A percentile compares a stretch with the other conserved stretches of the same genome.
These are phyloP conservation scores for Moelleriella libera DNA, from an alignment of 2,329 filamentous ascomycete genomes.

Conservation along the genomic window DNA sequence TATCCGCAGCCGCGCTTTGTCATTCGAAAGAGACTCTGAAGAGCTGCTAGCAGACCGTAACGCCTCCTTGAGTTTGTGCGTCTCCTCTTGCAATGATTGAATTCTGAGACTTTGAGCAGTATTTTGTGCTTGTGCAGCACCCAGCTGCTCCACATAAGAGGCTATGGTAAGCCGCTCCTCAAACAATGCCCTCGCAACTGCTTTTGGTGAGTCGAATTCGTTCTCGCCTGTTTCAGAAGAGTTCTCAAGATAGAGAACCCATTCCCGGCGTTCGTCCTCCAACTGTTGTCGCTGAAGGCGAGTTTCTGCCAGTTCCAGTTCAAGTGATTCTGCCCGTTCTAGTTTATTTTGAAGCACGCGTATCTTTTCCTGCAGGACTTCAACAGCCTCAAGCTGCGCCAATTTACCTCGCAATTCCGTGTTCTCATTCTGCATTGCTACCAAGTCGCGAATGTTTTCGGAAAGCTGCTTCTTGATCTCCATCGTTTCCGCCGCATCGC, in stretches of 20 bases:
- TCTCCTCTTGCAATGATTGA: conserved; percentile 57
- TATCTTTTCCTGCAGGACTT: conserved; percentile 94
- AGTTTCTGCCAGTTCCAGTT: conserved; percentile 65
- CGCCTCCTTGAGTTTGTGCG: conserved; percentile 47
- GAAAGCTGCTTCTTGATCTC: conserved; percentile 72
- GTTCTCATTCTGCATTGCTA: conserved; percentile 66
- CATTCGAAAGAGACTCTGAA: conserved; percentile 32
- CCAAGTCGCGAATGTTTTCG: conserved; percentile 86
- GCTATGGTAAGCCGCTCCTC: conserved; percentile 70
- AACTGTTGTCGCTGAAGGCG: conserved; percentile 72
- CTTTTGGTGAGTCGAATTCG: conserved; percentile 80
- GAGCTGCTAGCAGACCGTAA: conserved; percentile 53
- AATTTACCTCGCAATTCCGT: conserved; percentile 69
- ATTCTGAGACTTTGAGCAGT: conserved; percentile 65
- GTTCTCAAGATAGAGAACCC: conserved; percentile 25
- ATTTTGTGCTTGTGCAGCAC: conserved; percentile 64
- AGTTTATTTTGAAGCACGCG: conserved; percentile 64
- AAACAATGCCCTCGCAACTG: conserved; percentile 70
- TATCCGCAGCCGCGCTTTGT: conserved; percentile 59
- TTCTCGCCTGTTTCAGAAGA: conserved; percentile 46
- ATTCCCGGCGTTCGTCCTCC: conserved; percentile 60
- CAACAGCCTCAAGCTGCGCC: conserved; percentile 74
- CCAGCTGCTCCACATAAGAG: conserved; percentile 67
- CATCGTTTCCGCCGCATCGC: conserved; percentile 74
- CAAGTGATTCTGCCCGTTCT: conserved; percentile 57